Evolutionary conservation across 306 rosid genomes (phyloP).

Genomic region (Senna tora): DNA sequence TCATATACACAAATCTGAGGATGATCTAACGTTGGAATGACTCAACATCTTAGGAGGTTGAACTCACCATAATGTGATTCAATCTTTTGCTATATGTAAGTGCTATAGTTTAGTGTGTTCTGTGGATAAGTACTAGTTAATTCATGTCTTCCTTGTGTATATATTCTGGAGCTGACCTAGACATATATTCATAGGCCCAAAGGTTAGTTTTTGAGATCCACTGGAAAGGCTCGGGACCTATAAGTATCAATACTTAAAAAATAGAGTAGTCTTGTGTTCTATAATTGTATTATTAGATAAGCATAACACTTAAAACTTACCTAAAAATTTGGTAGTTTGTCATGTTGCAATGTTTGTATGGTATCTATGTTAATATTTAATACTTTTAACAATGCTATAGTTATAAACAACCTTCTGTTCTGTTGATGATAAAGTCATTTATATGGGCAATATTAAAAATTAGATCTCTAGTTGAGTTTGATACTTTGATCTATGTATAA

Average conservation of each 20-base stretch:
- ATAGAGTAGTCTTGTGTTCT: not conserved
- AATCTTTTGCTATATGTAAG: not conserved
- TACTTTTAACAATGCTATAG: too few relatives aligned
- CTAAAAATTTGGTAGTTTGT: too few relatives aligned
- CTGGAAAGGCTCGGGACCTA: not conserved
- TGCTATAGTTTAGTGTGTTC: slow-evolving; percentile 5
- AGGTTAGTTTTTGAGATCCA: slow-evolving; percentile 13
- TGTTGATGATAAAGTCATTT: not conserved
- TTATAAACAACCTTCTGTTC: not conserved
- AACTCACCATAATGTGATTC: too few relatives aligned
- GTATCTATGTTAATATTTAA: too few relatives aligned
- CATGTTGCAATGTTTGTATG: too few relatives aligned
- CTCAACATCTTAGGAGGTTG: too few relatives aligned
- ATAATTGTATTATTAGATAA: too few relatives aligned
- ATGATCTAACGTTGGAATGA: too few relatives aligned
- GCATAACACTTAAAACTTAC: not conserved
- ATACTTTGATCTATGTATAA: not conserved
- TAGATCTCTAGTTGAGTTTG: not conserved
- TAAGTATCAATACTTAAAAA: not conserved
- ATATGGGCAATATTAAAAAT: not conserved
- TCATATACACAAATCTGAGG: too few relatives aligned
- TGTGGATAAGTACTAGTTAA: not conserved
- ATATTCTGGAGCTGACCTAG: slow-evolving; percentile 12
- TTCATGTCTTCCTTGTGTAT: slow-evolving; percentile 26
- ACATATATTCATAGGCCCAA: not conserved